A percentile compares a stretch with the other conserved stretches of the same genome.
phyloP scores from a whole-genome alignment of 306 rosid genomes.

The Casuarina equisetifolia region DNA sequence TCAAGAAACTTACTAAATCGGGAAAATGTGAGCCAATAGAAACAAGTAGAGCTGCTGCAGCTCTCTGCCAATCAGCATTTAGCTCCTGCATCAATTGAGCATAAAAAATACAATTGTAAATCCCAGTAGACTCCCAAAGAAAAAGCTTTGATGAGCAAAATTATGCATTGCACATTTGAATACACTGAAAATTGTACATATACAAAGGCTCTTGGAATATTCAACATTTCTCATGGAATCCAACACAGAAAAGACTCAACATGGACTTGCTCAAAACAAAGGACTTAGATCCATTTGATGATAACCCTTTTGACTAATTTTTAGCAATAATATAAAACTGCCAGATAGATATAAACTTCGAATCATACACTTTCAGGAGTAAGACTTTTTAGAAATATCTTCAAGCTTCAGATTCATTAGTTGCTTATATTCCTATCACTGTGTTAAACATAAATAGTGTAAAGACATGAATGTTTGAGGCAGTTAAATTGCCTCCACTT shows the following conservation, averaged over 20 bases:
- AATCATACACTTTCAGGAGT: not conserved
- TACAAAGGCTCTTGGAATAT: not conserved
- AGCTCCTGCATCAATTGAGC: conserved; percentile 58
- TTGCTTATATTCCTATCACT: not conserved
- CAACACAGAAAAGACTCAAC: not conserved
- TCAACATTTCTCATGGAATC: not conserved
- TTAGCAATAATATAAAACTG: not conserved
- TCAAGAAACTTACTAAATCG: conserved; percentile 69
- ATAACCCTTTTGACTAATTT: not conserved
- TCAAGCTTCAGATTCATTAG: too few relatives aligned
- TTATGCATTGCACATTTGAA: not conserved
- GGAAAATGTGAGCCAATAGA: conserved; percentile 90
- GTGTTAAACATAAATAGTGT: not conserved
- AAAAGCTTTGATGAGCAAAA: not conserved
- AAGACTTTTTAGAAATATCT: too few relatives aligned
- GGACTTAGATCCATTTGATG: not conserved
- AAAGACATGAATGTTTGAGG: not conserved
- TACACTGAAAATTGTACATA: not conserved
- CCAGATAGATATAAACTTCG: not conserved
- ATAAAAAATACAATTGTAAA: conserved; percentile 3
- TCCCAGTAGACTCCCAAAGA: not conserved
- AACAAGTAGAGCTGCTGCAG: conserved; percentile 86
- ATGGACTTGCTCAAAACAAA: not conserved
- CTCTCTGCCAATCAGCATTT: conserved; percentile 89
- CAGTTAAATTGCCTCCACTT: not conserved